Base-by-base conservation (phyloP, 129 eudicot genomes). In the Solidago caesia region DNA sequence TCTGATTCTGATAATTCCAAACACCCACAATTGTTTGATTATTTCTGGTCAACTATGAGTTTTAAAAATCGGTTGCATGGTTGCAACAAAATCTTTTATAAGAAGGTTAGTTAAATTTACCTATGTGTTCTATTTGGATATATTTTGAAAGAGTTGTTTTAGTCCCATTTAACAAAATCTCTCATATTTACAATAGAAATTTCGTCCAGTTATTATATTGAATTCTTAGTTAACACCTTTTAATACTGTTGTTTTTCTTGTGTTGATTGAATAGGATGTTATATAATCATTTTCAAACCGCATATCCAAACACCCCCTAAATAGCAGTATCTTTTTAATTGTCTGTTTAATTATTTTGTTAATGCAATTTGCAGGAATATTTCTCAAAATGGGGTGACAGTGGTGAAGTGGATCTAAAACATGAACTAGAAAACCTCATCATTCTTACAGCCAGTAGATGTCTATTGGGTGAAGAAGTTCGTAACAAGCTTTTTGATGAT, bases 311-410 rank as follows among this genome's bases (percentile, higher is more conserved):
- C 33, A 21, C 62, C 6, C 48, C 29, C 44, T n/a, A 55, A 72
- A 12, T 72, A 56, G 15, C 41, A 47, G 58, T 47, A 62, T 47
- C 39, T 46, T 21, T 33, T 12, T 53, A 2, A 21, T 46, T 12
- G 9, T 74, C 51, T 55, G 79, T 26, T 49, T 75, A 25, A 42
- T 15, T 27, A 5, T 16, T 56, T 27, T 72, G 77, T 68, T 27
- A 71, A 44, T 75, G 71, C 39, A 4, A 63, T 56, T 68, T 76
- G 71, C 88, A 92, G 98, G 94, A 92, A 3, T 86, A 86, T 72
- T 94, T 94, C 84, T 87, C 97, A 14, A 94, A 94, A 76, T 94
- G 97, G 98, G 96, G 97, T 14, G 98, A 94, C 8, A 83, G 87
- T 71, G 98, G 98, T 43, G 98, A 85, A 79, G 93, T 94, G 16